Base-by-base conservation (phyloP, 148 eudicot species). In the Spergularia bocconei region DNA sequence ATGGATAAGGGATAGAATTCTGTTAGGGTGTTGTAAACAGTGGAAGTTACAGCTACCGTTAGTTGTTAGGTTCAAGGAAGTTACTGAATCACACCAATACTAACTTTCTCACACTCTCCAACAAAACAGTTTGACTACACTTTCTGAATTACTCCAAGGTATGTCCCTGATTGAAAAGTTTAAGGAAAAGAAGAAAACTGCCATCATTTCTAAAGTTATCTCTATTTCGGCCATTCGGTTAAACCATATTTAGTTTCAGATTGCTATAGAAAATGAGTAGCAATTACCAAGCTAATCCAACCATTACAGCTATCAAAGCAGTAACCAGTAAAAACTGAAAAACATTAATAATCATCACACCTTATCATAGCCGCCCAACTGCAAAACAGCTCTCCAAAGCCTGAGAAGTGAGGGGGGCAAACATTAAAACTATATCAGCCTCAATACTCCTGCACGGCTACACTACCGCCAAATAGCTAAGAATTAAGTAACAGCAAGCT, bases 361-460 rank as follows among this genome's bases (percentile, higher is more conserved):
- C 93, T 86, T 86, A 74, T 95, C 98, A 82, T 95, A 95, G 72
- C 98, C 98, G 56, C 98, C 97, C 88, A 92, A 79, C 82, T 74
- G 85, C 56, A 83, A 67, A 73, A 90, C 96, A 66, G 93, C 80
- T 86, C 91, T 89, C 96, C 97, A 95, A 75, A 95, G 83, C 88
- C 98, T 95, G 78, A 25, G 4, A 72, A 29, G 36, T 2, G 36
- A 1, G 36, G 36, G 39, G 75, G 23, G 75, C 71, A 69, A 63
- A n/a, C 67, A 66, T 67, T 53, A 74, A 52, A 61, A 51, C 9
- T 44, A 54, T 54, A 17, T n/a, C 68, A 65, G 75, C 60, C 39
- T 13, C 11, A 70, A 25, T 23, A 55, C 11, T 58, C 36, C 38
- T 36, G 3, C 57, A 17, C 20, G 15, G 5, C 29, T 53, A 29